Evolutionary conservation across 768 basidiomycete genomes (phyloP).

Genomic region (Suillus lakei): DNA sequence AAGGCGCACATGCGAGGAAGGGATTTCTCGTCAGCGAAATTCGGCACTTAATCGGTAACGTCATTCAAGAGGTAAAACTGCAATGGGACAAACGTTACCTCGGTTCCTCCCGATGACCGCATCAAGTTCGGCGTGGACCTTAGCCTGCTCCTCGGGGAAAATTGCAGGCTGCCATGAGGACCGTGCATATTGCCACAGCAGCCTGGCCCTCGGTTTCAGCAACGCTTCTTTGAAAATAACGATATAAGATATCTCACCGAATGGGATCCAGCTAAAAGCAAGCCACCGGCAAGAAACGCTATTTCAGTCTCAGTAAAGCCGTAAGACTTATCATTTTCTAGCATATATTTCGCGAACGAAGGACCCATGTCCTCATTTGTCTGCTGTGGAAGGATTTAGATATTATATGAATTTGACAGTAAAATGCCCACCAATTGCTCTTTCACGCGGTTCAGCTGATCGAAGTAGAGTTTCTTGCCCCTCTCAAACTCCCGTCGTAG

Average conservation of each 20-base stretch:
- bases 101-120: constrained; percentile 44
- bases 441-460: constrained; percentile 48
- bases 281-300: constrained; percentile 59
- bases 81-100: background rate
- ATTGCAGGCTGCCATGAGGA: constrained; percentile 53
- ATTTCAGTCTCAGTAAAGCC: constrained; percentile 55
- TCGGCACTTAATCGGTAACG: constrained; percentile 32
- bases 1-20: constrained; percentile 39
- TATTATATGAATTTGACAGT: background rate
- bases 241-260: constrained; percentile 36
- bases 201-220: constrained; percentile 31
- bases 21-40: constrained; percentile 34
- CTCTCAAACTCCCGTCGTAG: constrained; percentile 55
- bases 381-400: constrained; percentile 4
- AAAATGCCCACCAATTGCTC: constrained; percentile 41
- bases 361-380: constrained; percentile 28
- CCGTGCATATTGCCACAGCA: constrained; percentile 52
- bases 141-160: constrained; percentile 51
- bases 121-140: constrained; percentile 59
- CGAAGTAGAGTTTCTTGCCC: constrained; percentile 51
- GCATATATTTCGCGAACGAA: constrained; percentile 58
- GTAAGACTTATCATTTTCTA: constrained; percentile 52
- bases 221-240: background rate
- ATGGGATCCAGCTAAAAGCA: constrained; percentile 63
- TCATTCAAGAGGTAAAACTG: background rate